Base-by-base conservation (phyloP, 208 protist species). In the Trypanosoma rangeli region DNA sequence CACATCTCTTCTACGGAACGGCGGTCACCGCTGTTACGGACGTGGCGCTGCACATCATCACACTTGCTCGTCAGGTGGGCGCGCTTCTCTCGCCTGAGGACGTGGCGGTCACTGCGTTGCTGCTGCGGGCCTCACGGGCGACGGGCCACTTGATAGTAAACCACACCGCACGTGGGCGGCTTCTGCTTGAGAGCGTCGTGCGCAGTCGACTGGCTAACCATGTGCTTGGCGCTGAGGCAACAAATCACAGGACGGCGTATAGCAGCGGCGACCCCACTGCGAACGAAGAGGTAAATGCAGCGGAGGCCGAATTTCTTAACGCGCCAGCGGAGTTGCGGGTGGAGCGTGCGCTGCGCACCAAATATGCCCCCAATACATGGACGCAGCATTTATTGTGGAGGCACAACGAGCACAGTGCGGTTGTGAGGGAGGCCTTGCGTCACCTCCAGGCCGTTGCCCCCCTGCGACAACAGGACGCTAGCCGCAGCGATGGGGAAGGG, bases 121-220 rank as follows among this genome's bases (percentile, higher is more conserved):
- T 94, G 24, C 76, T 94, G 49, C 86, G 89, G 5, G 82, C 84
- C 4, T 80, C 84, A 16, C 77, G 89, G 46, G 78, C 76, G 42
- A 42, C 71, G 28, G 84, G 85, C 3, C 89, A 94, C 60, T 73
- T 79, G 29, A 68, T 86, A 20, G 37, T 80, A 20, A 77, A 73
- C 16, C 75, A 76, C 70, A 64, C 73, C 13, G 74, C 68, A n/a
- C 82, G 86, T 18, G 87, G 89, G 67, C 74, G 87, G 61, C 57
- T 92, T 53, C 61, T 92, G 35, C 60, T 94, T 63, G 84, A 89
- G 52, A 87, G 75, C 59, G 66, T 64, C 55, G 72, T 86, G 37
- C 80, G 88, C 59, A 83, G 79, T 46, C 78, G 80, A 22, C 61
- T 77, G 10, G 75, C 87, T 44, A 73, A 77, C 54, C 74, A 74